Evolutionary conservation across 2,329 filamentous ascomycete genomes (phyloP).

Genomic region (Pyricularia grisea): DNA sequence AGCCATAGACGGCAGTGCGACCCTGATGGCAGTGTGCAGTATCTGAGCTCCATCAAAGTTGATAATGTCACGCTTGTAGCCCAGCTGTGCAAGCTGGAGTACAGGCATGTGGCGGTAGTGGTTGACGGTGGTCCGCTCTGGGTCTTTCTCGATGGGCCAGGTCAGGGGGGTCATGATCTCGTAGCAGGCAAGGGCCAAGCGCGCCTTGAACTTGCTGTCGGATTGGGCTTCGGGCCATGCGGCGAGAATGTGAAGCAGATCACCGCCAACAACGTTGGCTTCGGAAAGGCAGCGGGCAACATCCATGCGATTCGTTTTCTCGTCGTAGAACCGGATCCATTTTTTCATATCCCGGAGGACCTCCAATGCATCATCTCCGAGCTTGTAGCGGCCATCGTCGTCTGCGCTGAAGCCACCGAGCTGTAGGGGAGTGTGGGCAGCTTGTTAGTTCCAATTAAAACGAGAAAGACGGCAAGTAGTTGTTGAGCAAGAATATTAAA

Average conservation of each 20-base stretch:
- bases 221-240: conserved; percentile 66
- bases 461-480: neutral
- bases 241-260: conserved; percentile 82
- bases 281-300: conserved; percentile 89
- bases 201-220: conserved; percentile 66
- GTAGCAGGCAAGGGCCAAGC: conserved; percentile 75
- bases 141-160: conserved; percentile 79
- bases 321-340: conserved; percentile 93
- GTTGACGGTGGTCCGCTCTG: conserved; percentile 78
- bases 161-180: conserved; percentile 89
- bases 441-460: conserved; percentile 11
- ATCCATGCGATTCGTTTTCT: conserved; percentile 87
- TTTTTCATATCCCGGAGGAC: conserved; percentile 87
- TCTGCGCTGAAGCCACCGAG: conserved; percentile 75
- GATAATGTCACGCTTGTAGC: conserved; percentile 82
- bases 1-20: conserved; percentile 80
- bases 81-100: conserved; percentile 75
- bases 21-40: conserved; percentile 69
- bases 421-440: conserved; percentile 32
- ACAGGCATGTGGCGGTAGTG: conserved; percentile 88
- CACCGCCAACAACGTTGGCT: conserved; percentile 82
- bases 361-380: conserved; percentile 88
- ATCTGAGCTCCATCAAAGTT: conserved; percentile 72
- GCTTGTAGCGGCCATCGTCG: conserved; percentile 72
- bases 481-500: neutral